These are phyloP conservation scores for Phylloboletellus chloephorus DNA, from an alignment of 1,284 basidiomycete species.

Conservation along the genomic window DNA sequence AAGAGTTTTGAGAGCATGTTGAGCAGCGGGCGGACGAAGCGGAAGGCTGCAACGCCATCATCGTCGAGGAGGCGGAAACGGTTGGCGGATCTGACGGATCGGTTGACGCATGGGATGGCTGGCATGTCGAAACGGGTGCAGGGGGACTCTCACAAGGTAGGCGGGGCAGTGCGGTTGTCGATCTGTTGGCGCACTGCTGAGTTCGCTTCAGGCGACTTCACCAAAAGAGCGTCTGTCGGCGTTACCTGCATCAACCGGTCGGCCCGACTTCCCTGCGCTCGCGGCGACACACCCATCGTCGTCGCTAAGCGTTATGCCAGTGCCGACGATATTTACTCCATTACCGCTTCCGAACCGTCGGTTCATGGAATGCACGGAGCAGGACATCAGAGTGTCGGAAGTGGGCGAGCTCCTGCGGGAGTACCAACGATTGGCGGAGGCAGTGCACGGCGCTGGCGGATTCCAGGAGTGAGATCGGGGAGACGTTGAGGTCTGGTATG, in stretches of 20 bases:
- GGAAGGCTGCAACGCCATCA: neutral
- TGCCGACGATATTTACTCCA: constrained; percentile 30
- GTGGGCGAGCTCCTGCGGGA: constrained; percentile 70
- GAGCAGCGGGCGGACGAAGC: constrained; percentile 37
- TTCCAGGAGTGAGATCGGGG: constrained; percentile 27
- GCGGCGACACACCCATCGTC: no score
- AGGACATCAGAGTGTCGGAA: constrained; percentile 71
- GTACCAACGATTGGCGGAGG: constrained; percentile 63
- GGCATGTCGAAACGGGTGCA: constrained; percentile 44
- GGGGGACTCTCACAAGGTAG: constrained; percentile 29
- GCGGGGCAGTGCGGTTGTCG: constrained; percentile 2
- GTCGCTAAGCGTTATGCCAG: constrained; percentile 38
- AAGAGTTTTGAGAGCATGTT: constrained; percentile 81
- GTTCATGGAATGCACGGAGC: constrained; percentile 63
- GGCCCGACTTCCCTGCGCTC: no score
- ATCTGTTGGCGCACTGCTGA: neutral
- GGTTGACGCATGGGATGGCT: constrained; percentile 63
- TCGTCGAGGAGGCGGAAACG: constrained; percentile 41
- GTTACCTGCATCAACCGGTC: no score
- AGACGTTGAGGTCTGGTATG: no score
- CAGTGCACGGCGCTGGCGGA: constrained; percentile 38
- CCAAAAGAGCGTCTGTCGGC: no score
- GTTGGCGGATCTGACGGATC: constrained; percentile 49
- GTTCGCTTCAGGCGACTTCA: constrained; percentile 1
- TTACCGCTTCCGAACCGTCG: constrained; percentile 55